A percentile compares a stretch with the other conserved stretches of the same genome.
These are phyloP conservation scores for Opeltia flavorubescens DNA, from an alignment of 495 filamentous ascomycete species.

Conservation along the genomic window DNA sequence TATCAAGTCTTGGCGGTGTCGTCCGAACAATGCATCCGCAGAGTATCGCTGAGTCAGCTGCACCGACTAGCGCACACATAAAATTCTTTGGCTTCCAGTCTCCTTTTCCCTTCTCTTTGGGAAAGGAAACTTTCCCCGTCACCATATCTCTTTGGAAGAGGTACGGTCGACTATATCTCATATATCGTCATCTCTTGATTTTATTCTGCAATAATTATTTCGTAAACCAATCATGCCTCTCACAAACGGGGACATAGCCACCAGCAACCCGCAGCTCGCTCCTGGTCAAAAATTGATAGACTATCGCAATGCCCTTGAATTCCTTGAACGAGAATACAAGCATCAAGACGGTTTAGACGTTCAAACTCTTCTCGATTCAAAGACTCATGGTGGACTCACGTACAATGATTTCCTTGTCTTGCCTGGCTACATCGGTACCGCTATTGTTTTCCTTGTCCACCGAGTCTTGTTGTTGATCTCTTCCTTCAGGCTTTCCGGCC, in stretches of 20 bases:
- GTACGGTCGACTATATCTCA: slow-evolving; percentile 24
- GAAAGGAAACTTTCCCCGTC: slow-evolving; percentile 43
- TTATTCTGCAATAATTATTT: slow-evolving; percentile 11
- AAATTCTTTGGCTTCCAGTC: slow-evolving; percentile 1
- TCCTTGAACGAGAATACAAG: slow-evolving; percentile 58
- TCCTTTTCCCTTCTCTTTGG: slow-evolving; percentile 40
- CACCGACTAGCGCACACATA: slow-evolving; percentile 7
- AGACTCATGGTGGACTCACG: slow-evolving; percentile 77
- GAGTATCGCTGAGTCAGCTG: neutral
- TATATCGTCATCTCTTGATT: slow-evolving; percentile 15
- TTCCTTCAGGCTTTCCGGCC: slow-evolving; percentile 62
- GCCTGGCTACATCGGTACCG: slow-evolving; percentile 52
- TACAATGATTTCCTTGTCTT: slow-evolving; percentile 63
- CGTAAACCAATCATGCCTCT: slow-evolving; percentile 43
- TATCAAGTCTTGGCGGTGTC: neutral
- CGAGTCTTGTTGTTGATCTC: slow-evolving; percentile 38
- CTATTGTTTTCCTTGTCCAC: slow-evolving; percentile 48
- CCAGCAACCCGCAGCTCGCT: slow-evolving; percentile 21
- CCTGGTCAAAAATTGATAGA: slow-evolving; percentile 36
- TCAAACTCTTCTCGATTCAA: slow-evolving; percentile 71
- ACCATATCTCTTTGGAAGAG: slow-evolving; percentile 24
- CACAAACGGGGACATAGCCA: slow-evolving; percentile 44
- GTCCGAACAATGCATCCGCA: neutral
- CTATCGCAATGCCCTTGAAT: slow-evolving; percentile 56
- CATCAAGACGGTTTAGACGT: slow-evolving; percentile 73